Conservation (phyloP, 495 filamentous ascomycete species). For the Bombardia bombarda region DNA sequence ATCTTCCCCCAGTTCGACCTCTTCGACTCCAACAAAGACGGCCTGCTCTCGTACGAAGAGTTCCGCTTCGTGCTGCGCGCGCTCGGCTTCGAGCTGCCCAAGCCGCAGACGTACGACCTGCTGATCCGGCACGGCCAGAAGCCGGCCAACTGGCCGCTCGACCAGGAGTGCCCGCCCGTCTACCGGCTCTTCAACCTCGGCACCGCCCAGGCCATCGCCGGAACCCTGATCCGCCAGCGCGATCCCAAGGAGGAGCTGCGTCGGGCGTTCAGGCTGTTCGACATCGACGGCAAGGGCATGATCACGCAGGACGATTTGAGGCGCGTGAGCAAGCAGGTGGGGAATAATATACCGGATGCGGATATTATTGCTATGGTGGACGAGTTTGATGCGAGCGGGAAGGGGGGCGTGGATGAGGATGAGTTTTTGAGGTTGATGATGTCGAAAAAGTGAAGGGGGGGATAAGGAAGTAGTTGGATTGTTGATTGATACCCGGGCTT, state of each 20-base stretch:
- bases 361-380: conserved; percentile 95
- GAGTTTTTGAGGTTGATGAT: conserved; percentile 63
- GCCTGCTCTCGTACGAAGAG: conserved; percentile 92
- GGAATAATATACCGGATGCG: conserved; percentile 85
- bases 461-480: neutral
- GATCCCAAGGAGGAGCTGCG: conserved; percentile 89
- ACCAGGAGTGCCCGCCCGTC: conserved; percentile 29
- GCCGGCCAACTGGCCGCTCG: conserved; percentile 25
- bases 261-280: conserved; percentile 87
- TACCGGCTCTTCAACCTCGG: conserved; percentile 27
- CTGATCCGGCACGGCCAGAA: conserved; percentile 27
- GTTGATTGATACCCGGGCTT: too few relatives aligned
- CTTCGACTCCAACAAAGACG: conserved; percentile 96
- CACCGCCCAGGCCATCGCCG: conserved; percentile 68
- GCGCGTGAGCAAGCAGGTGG: conserved; percentile 81
- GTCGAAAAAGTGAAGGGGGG: conserved; percentile 19
- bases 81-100: conserved; percentile 67
- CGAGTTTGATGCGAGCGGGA: conserved; percentile 93
- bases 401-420: conserved; percentile 80
- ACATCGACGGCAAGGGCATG: conserved; percentile 62
- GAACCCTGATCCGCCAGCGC: conserved; percentile 66
- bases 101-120: conserved; percentile 28
- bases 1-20: conserved; percentile 64
- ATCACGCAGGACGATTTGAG: conserved; percentile 82
- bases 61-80: conserved; percentile 96